Base-by-base conservation (phyloP, 1,284 basidiomycete genomes). In the Fomitopsis schrenkii region DNA sequence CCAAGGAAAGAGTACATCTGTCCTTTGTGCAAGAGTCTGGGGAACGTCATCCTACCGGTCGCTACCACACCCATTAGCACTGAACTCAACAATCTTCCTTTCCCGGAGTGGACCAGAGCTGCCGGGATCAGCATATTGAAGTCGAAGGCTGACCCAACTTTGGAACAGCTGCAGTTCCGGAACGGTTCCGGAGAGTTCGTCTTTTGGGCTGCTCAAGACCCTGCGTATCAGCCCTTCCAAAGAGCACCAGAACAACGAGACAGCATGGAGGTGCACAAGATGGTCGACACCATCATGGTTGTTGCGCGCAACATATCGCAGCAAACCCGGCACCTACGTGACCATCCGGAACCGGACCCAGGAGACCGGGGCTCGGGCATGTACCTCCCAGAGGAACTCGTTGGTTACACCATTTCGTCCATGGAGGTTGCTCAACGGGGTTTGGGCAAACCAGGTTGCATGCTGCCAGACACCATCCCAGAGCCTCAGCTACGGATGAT, bases 1-100 rank as follows among this genome's bases (percentile, higher is more conserved):
- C 86, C 90, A 19, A 83, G 97, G 48, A 92, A 93, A 72, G 97
- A 99, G 74, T 99, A 91, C 76, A 93, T 98, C 58, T 99, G 97
- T 70, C 97, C 97, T 0, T 77, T 99, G n/a, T 99, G 97, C 82
- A 99, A 99, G 78, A 95, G 93, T 67, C 80, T 99, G 0, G 96
- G 97, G 10, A 99, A 99, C 74, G 86, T 95, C 38, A 89, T 99
- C 44, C 80, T 99, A 3, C 97, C 97, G 0, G 87, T 96, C 5
- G 81, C 86, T 26, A 79, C 75, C 33, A 79, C 67, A 1, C 60
- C 81, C 0, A 74, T 78, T 17, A 74, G 72, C 28, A 77, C 77
- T 12, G 68, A 79, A 15, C 77, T 85, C n/a, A 88, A 83, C 63
- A 75, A 72, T 3, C 75, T 83, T 1, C 80, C 87, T 0, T 92